Percentiles rank a stretch among this genome's conserved stretches.
phyloP scores from a whole-genome alignment of 106 monocot species.

The Dioscorea alata region DNA sequence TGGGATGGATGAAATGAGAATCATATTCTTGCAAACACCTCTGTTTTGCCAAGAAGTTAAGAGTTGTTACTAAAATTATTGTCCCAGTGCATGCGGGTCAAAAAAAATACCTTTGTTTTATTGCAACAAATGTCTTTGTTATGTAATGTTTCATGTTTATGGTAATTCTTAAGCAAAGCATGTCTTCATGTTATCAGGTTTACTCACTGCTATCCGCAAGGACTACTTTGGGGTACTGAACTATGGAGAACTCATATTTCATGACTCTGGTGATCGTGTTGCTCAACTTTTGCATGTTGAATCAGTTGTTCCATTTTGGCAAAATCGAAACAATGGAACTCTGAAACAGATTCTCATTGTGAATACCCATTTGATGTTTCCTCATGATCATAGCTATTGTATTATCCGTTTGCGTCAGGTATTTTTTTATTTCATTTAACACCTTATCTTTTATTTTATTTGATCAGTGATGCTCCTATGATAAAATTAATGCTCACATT shows the following conservation, averaged over 20 bases:
- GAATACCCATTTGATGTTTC: conserved; percentile 96
- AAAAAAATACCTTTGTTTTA: too few relatives aligned
- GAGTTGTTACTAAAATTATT: too few relatives aligned
- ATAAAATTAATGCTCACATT: background rate
- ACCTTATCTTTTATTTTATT: background rate
- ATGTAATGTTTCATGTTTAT: too few relatives aligned
- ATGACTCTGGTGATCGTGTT: conserved; percentile 95
- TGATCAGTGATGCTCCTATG: background rate
- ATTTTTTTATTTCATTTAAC: background rate
- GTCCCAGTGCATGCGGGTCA: too few relatives aligned
- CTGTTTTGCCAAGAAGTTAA: too few relatives aligned
- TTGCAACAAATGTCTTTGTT: too few relatives aligned
- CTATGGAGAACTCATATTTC: conserved; percentile 69
- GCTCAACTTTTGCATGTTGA: conserved; percentile 96
- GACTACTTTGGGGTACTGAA: conserved; percentile 74
- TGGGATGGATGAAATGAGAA: too few relatives aligned
- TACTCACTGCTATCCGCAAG: conserved; percentile 78
- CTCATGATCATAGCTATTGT: conserved; percentile 74
- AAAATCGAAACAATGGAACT: conserved; percentile 27
- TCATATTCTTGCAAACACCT: too few relatives aligned
- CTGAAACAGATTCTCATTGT: conserved; percentile 82
- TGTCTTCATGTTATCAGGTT: conserved; percentile 46
- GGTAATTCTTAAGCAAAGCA: too few relatives aligned
- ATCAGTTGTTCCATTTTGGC: conserved; percentile 58
- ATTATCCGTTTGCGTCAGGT: conserved; percentile 94